Evolutionary conservation across 768 basidiomycete genomes (phyloP), one percentile per base, ranked within the genome.

Genomic region (Lepiota venenata): DNA sequence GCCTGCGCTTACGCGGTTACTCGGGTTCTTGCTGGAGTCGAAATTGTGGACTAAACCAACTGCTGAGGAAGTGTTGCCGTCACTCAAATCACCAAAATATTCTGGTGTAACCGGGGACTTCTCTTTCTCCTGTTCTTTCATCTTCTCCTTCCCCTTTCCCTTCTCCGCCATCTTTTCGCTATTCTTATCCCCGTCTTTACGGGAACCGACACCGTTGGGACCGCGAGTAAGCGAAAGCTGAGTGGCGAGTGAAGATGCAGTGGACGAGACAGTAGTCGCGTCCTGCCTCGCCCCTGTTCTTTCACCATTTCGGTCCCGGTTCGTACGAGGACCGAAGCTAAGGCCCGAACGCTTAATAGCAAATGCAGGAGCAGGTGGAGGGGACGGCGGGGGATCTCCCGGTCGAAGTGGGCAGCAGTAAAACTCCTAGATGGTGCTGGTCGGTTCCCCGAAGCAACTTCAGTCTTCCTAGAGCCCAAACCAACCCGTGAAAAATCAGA

Each of bases 231-330:
- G 12, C 11, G 21, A 55, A 5, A 55, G 32, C 32, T 32, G 29
- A 38, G 53, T 46, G 6, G 53, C 46, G 29, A 55, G 25, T 5
- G 29, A 40, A 11, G 53, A 55, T 8, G 53, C 53, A 11, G 53
- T 55, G 2, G 53, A 55, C 15, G 32, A 32, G 9, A 11, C 10
- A 8, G 32, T 32, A 32, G 3, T 9, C 32, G 10, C 2, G 10
- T 7, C 32, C 8, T 7, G 8, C 32, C 9, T 32, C 32, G 3
- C 10, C 8, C 32, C 9, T 8, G 25, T 25, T 5, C 25, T 25
- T 25, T 25, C 25, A 25, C 5, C 25, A 5, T 2, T 5, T 25
- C 25, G 25, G 25, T 25, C 25, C 25, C 25, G 25, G 5, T 25
- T 5, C 25, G 25, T 25, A 25, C 2, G 25, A 25, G 25, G 3